Percentiles rank a stretch among this genome's conserved stretches.
These are phyloP conservation scores for Claviceps maximensis DNA, from an alignment of 2,329 filamentous ascomycete genomes.

Conservation along the genomic window DNA sequence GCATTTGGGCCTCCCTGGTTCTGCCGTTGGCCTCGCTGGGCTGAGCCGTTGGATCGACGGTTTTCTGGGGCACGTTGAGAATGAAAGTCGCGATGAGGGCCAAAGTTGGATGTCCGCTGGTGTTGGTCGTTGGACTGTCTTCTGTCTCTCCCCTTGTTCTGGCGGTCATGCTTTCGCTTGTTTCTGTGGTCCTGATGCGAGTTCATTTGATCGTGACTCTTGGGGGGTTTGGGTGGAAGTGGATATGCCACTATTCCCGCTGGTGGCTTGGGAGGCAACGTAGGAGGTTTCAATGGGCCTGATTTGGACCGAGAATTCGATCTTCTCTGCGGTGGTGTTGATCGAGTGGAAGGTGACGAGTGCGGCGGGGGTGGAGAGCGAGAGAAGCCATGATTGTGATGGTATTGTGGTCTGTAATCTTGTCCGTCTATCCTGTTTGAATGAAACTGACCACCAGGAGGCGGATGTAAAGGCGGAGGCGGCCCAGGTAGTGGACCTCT, in stretches of 20 bases:
- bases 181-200: conserved; percentile 17
- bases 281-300: conserved; percentile 1
- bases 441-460: conserved; percentile 1
- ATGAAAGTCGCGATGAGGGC: not conserved
- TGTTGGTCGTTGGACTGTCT: conserved; percentile 8
- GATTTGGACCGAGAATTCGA: not conserved
- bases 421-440: conserved; percentile 1
- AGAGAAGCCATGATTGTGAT: conserved; percentile 4
- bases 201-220: conserved; percentile 16
- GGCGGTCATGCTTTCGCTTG: conserved; percentile 20
- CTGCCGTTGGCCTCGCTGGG: conserved; percentile 1
- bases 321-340: not conserved
- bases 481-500: conserved; percentile 1
- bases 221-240: conserved; percentile 20
- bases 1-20: not conserved
- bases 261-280: conserved; percentile 7
- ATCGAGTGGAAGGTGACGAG: not conserved
- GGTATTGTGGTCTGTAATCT: conserved; percentile 1
- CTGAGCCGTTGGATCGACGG: not conserved
- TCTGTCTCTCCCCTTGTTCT: conserved; percentile 16
- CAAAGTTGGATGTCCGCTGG: not conserved
- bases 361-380: conserved; percentile 3
- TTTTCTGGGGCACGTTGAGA: not conserved
- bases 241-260: conserved; percentile 10
- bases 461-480: conserved; percentile 6